Base-by-base conservation (phyloP, 108 stramenopile genomes). In the Parietichytrium sp. region DNA sequence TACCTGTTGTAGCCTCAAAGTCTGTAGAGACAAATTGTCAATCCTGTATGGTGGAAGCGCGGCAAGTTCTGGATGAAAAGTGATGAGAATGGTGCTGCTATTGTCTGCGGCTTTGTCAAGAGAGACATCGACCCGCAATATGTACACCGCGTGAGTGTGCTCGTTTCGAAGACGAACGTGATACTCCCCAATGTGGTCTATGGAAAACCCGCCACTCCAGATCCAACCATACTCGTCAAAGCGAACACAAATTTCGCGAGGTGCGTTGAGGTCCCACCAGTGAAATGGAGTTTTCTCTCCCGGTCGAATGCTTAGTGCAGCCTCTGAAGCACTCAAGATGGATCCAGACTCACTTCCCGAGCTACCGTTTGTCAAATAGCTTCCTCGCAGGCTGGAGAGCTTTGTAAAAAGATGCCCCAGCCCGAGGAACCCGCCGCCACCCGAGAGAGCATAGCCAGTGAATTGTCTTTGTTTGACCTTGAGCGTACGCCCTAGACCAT, bases 181-280 rank as follows among this genome's bases (percentile, higher is more conserved):
- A 45, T 45, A 72, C 42, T 72, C 61, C 6, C 61, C 61, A 45
- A 72, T 72, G 20, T 72, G 36, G 42, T 72, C 61, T 6, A 72
- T 72, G 42, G 38, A 45, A 27, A 72, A 72, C 29, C 61, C 61
- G 12, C 61, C 61, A 25, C 61, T 72, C 61, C 61, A 72, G 20
- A 72, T 72, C 61, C 61, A 72, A 25, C 61, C 61, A 27, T 72
- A 72, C 42, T 72, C 61, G 61, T 72, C 61, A 38, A 72, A 72
- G 0, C 61, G 61, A 31, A 72, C 61, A 2, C 61, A 72, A 27
- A 72, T 72, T 45, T 72, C 61, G 13, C 61, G 61, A 10, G 61
- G 61, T 6, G 61, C 61, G 42, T 42, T 72, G 8, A 42, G 38
- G 20, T 72, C 61, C 61, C 61, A 12, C 61, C 61, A 72, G 33